phyloP scores from a whole-genome alignment of 108 stramenopile genomes.

The Fragilariopsis cylindrus region DNA sequence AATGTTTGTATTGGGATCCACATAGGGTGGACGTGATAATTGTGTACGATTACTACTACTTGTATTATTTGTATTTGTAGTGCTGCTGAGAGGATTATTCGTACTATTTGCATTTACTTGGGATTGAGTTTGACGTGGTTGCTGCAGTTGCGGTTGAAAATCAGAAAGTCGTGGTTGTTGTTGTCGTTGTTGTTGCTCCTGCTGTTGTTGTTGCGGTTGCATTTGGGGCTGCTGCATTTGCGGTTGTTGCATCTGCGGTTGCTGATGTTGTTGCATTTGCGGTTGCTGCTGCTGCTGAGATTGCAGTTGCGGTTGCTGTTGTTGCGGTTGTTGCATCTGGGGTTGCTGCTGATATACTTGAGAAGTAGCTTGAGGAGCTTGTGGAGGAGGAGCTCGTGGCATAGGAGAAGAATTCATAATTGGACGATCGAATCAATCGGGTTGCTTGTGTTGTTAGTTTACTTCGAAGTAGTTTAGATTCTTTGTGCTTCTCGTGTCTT shows the following conservation, averaged over 20 bases:
- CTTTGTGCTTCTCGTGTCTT: too few relatives aligned
- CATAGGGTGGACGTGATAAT: slow-evolving; percentile 70
- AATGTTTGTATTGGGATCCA: slow-evolving; percentile 83
- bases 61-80: background rate
- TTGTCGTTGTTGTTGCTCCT: background rate
- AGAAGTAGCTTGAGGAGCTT: too few relatives aligned
- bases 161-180: background rate
- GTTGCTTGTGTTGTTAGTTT: too few relatives aligned
- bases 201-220: background rate
- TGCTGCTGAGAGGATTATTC: background rate
- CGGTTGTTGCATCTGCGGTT: background rate
- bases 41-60: slow-evolving; percentile 16
- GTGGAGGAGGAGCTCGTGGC: too few relatives aligned
- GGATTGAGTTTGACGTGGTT: background rate
- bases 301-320: background rate
- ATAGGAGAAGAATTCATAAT: too few relatives aligned
- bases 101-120: background rate
- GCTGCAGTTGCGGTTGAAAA: background rate
- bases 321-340: background rate
- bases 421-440: too few relatives aligned
- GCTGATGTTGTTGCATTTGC: slow-evolving; percentile 1
- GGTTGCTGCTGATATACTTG: background rate
- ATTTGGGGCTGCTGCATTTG: background rate
- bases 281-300: background rate
- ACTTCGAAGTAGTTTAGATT: too few relatives aligned